Conservation (phyloP, 495 filamentous ascomycete species). For the Penicillium paradoxum region DNA sequence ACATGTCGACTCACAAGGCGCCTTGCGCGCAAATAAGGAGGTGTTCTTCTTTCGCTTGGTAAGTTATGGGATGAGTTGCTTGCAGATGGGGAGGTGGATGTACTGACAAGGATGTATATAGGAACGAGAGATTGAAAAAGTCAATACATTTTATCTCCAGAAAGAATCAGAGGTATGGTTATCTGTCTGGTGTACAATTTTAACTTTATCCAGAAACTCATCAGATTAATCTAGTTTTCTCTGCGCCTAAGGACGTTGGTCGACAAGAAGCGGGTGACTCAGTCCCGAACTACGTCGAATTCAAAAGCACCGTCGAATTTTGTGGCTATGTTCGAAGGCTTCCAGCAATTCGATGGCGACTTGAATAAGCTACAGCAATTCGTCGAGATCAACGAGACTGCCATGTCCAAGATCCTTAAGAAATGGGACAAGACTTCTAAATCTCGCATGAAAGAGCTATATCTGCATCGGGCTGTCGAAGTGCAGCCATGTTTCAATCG, state of each 20-base stretch:
- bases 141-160: constrained; percentile 95
- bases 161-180: constrained; percentile 89
- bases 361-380: constrained; percentile 98
- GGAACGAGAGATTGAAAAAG: constrained; percentile 97
- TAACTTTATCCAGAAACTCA: constrained; percentile 1
- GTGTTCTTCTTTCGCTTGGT: constrained; percentile 98
- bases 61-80: constrained; percentile 22
- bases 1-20: constrained; percentile 69
- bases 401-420: constrained; percentile 97
- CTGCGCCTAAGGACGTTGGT: constrained; percentile 83
- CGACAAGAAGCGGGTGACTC: constrained; percentile 87
- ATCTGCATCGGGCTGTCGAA: constrained; percentile 91
- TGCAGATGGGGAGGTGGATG: neutral
- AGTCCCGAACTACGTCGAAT: constrained; percentile 64
- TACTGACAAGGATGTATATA: constrained; percentile 30
- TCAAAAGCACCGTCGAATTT: constrained; percentile 89
- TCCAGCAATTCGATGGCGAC: constrained; percentile 93
- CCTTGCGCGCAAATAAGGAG: constrained; percentile 95
- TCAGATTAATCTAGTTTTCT: constrained; percentile 60
- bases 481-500: constrained; percentile 98
- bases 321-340: constrained; percentile 88
- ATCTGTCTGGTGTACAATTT: neutral
- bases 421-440: constrained; percentile 99
- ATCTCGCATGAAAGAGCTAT: constrained; percentile 96
- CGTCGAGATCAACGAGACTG: constrained; percentile 94